These are phyloP conservation scores for Cercospora zeae-maydis DNA, from an alignment of 2,329 filamentous ascomycete species.

Conservation along the genomic window DNA sequence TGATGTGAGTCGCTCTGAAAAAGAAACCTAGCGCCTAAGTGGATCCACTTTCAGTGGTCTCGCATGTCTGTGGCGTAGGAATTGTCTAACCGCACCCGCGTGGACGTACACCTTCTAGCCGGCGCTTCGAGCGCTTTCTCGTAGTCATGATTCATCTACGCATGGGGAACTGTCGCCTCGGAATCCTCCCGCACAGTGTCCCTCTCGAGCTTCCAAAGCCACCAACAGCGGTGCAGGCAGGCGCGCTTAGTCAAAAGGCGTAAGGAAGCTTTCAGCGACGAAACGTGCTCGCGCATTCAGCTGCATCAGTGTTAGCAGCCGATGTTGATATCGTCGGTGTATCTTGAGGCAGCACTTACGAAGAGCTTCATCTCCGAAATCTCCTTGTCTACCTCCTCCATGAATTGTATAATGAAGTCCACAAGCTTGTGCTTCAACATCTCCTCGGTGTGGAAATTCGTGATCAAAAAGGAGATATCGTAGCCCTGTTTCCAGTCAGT, in stretches of 20 bases:
- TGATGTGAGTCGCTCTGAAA: too few species aligned
- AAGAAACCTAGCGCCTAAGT: not conserved
- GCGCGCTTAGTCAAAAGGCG: constrained; percentile 53
- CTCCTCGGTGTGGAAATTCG: constrained; percentile 96
- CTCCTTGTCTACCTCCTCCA: constrained; percentile 99
- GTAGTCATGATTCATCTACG: constrained; percentile 1
- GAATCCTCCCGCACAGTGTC: not conserved
- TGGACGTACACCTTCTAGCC: not conserved
- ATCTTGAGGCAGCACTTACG: constrained; percentile 54
- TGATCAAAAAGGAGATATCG: constrained; percentile 97
- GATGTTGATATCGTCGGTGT: not conserved
- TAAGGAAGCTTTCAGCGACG: constrained; percentile 96
- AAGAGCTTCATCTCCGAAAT: constrained; percentile 99
- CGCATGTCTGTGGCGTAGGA: not conserved
- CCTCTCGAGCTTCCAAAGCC: not conserved
- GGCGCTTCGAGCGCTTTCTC: not conserved
- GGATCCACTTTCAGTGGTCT: not conserved
- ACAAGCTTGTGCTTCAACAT: constrained; percentile 99
- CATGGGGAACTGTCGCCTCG: not conserved
- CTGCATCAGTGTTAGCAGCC: constrained; percentile 49
- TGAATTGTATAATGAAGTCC: constrained; percentile 98
- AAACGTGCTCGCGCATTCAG: constrained; percentile 95
- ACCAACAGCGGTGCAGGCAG: not conserved
- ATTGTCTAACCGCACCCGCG: not conserved
- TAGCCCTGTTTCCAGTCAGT: constrained; percentile 64